phyloP scores from a whole-genome alignment of 1,284 basidiomycete genomes.

The Neotropicomus parvogracilis region DNA sequence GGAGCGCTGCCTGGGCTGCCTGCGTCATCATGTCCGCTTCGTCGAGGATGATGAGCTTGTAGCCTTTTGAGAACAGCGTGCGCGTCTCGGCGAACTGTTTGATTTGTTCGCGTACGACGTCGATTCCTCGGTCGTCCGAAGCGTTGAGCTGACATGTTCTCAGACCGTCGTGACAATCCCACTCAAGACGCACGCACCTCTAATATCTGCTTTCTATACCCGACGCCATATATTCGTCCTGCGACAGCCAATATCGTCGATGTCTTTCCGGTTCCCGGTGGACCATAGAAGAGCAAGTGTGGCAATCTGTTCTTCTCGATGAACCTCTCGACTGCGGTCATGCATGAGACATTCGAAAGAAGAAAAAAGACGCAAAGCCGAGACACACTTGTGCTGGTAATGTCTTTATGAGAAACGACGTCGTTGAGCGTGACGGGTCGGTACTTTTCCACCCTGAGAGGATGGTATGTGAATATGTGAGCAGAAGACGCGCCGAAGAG shows the following conservation, averaged over 20 bases:
- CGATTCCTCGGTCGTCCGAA: constrained; percentile 96
- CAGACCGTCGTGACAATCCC: neutral
- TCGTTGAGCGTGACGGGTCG: constrained; percentile 84
- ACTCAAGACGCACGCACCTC: constrained; percentile 56
- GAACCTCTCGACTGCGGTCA: constrained; percentile 82
- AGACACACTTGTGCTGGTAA: constrained; percentile 81
- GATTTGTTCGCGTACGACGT: constrained; percentile 97
- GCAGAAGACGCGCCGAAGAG: neutral
- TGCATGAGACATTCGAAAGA: constrained; percentile 5
- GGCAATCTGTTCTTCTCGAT: constrained; percentile 93
- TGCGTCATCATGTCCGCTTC: constrained; percentile 99
- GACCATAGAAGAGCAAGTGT: constrained; percentile 96
- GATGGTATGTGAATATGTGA: neutral
- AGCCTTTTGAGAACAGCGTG: constrained; percentile 87
- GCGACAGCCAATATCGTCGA: constrained; percentile 98
- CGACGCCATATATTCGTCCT: constrained; percentile 83
- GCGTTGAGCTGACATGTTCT: constrained; percentile 73
- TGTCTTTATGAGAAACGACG: constrained; percentile 93
- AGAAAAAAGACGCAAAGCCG: neutral
- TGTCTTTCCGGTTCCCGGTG: constrained; percentile 97
- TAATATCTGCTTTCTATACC: constrained; percentile 87
- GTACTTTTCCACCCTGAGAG: constrained; percentile 90
- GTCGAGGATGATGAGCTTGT: constrained; percentile 97
- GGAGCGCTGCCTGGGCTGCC: constrained; percentile 92
- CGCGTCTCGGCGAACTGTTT: constrained; percentile 98